Conservation (phyloP, 768 basidiomycete species). For the Coprinellus aureogranulatus region DNA sequence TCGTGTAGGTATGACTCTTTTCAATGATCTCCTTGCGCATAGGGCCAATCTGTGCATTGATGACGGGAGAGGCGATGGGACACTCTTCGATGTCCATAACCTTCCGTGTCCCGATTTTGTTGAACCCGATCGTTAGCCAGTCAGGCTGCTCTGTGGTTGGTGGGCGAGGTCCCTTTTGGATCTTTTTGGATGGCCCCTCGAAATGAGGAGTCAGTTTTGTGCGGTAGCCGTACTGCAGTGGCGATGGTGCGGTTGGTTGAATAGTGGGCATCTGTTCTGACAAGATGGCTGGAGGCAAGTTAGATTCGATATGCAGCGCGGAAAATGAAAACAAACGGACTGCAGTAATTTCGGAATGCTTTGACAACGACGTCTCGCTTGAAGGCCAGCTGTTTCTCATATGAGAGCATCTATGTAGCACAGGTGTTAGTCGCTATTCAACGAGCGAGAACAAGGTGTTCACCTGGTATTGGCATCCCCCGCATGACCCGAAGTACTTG, state of each 20-base stretch:
- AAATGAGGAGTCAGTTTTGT: slow-evolving; percentile 99
- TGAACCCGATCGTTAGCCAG: slow-evolving; percentile 90
- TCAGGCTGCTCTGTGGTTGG: slow-evolving; percentile 40
- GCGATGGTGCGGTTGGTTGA: slow-evolving; percentile 77
- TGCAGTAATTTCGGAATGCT: slow-evolving; percentile 78
- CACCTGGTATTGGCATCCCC: slow-evolving; percentile 94
- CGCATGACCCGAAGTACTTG: slow-evolving; percentile 86
- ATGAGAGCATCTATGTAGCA: slow-evolving; percentile 71
- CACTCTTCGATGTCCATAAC: slow-evolving; percentile 98
- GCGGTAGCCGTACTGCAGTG: slow-evolving; percentile 86
- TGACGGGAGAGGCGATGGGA: slow-evolving; percentile 79
- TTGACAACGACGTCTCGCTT: slow-evolving; percentile 85
- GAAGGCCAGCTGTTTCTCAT: slow-evolving; percentile 78
- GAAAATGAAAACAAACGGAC: slow-evolving; percentile 24
- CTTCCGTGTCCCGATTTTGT: slow-evolving; percentile 65
- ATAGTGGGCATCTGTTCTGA: slow-evolving; percentile 60
- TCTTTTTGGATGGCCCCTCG: slow-evolving; percentile 61
- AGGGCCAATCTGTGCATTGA: slow-evolving; percentile 64
- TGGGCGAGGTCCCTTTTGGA: slow-evolving; percentile 22
- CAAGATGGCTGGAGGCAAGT: slow-evolving; percentile 42
- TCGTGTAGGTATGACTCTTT: slow-evolving; percentile 80
- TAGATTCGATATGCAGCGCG: slow-evolving; percentile 4
- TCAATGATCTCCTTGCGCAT: slow-evolving; percentile 66
- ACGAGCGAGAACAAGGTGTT: background rate
- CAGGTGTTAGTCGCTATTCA: background rate